Evolutionary conservation across 2,329 filamentous ascomycete species (phyloP), one percentile per base, ranked within the genome.

Genomic region (Colletotrichum truncatum): DNA sequence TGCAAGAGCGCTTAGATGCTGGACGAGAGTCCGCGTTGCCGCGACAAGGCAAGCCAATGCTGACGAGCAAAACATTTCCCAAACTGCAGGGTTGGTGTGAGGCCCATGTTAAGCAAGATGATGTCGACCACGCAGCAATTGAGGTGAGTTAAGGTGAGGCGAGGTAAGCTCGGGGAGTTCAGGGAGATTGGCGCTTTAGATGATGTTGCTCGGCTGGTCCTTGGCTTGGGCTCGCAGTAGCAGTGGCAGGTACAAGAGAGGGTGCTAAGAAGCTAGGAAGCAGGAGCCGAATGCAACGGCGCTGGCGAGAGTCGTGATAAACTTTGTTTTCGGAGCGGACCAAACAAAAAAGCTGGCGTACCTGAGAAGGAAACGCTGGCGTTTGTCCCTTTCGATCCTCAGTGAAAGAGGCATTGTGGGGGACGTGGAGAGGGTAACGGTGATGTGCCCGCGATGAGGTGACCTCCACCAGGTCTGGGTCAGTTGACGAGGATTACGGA

Each of bases 381-480:
- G 56, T 46, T 60, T 61, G 55, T 53, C 26, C 38, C 36, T 39
- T 28, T 32, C 46, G 39, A 32, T 54, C 46, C 30, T 45, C 21
- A 43, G 28, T 28, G 60, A 39, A 34, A 45, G 55, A 41, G 49
- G 46, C 39, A 43, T 51, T 55, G 62, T 56, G 62, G 62, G 61
- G 62, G 62, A 55, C 57, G 62, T 62, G 62, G 57, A 65, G 62
- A 62, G 55, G 62, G 57, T 49, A 43, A 55, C 41, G 57, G 62
- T 49, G 57, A 65, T 65, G 62, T 62, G 57, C 62, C 62, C 57
- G 34, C 43, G 57, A 65, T 62, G 57, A 62, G 62, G 57, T 62
- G 62, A 51, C 49, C 23, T 41, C 32, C 38, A 38, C 48, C 30
- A 30, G 48, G 23, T 25, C 49, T 53, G 32, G 39, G n/a, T 23